Evolutionary conservation across 768 basidiomycete species (phyloP).

Genomic region (Lyophyllum atratum): DNA sequence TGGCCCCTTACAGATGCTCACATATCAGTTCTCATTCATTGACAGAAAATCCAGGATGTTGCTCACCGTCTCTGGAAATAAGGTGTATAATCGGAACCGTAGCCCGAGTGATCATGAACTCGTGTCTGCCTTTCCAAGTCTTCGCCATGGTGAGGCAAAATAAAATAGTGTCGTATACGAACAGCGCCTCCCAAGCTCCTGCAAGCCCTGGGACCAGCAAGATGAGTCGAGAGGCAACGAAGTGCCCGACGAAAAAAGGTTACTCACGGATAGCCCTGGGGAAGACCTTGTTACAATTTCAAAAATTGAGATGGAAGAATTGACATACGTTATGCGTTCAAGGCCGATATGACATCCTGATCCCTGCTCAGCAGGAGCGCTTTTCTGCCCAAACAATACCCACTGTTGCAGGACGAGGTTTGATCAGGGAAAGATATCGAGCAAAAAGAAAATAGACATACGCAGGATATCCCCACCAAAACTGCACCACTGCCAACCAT

Average conservation of each 20-base stretch:
- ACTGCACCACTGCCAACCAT: slow-evolving; percentile 33
- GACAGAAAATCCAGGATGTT: not conserved
- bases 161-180: slow-evolving; percentile 48
- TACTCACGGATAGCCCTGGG: slow-evolving; percentile 19
- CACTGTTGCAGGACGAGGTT: slow-evolving; percentile 33
- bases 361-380: slow-evolving; percentile 17
- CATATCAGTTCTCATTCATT: not conserved
- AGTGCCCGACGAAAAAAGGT: not conserved
- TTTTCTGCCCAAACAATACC: slow-evolving; percentile 42
- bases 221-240: not conserved
- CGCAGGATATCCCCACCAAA: slow-evolving; percentile 33
- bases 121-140: slow-evolving; percentile 38
- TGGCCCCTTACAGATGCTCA: slow-evolving; percentile 36
- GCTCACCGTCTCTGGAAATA: slow-evolving; percentile 52
- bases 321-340: slow-evolving; percentile 30
- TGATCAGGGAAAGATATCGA: not conserved
- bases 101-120: slow-evolving; percentile 24
- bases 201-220: slow-evolving; percentile 28
- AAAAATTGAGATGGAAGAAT: not conserved
- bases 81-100: slow-evolving; percentile 40
- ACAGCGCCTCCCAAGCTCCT: slow-evolving; percentile 51
- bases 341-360: slow-evolving; percentile 39
- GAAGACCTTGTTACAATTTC: not conserved
- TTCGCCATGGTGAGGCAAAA: slow-evolving; percentile 50
- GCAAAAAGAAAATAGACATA: slow-evolving; percentile 25